A percentile compares a stretch with the other conserved stretches of the same genome.
These are phyloP conservation scores for Aspergillus pseudoterreus DNA, from an alignment of 2,329 filamentous ascomycete genomes.

Conservation along the genomic window DNA sequence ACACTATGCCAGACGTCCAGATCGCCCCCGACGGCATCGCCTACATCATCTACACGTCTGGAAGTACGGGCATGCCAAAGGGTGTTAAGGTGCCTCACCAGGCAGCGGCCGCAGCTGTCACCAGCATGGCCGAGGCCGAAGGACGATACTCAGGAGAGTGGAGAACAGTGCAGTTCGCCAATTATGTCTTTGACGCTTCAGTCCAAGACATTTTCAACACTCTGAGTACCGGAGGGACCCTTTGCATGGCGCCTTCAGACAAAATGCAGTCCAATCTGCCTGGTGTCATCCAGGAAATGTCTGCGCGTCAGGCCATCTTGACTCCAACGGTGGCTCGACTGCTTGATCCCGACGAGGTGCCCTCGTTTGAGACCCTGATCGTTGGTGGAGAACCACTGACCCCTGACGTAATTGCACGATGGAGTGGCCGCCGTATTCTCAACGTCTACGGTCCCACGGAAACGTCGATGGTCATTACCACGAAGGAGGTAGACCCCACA, in stretches of 20 bases:
- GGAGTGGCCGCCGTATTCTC: neutral
- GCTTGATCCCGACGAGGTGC: slow-evolving; percentile 2
- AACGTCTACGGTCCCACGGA: slow-evolving; percentile 5
- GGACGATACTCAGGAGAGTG: neutral
- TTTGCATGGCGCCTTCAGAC: slow-evolving; percentile 3
- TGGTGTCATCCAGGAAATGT: slow-evolving; percentile 4
- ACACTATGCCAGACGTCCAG: neutral
- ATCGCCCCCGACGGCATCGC: neutral
- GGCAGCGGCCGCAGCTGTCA: neutral
- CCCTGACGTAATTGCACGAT: neutral
- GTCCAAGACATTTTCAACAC: slow-evolving; percentile 8
- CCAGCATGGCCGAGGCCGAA: neutral
- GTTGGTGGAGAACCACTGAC: slow-evolving; percentile 1
- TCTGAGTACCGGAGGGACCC: slow-evolving; percentile 1
- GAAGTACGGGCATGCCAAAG: slow-evolving; percentile 1
- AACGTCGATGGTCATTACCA: neutral
- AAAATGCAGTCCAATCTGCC: slow-evolving; percentile 6
- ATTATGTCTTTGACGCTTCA: slow-evolving; percentile 14
- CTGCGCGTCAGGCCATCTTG: neutral
- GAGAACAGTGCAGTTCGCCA: slow-evolving; percentile 9
- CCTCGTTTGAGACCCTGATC: neutral
- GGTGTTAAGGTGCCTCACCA: slow-evolving; percentile 2
- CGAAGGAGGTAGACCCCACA: neutral
- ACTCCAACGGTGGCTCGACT: slow-evolving; percentile 3
- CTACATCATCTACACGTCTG: slow-evolving; percentile 1